Evolutionary conservation across 2,329 filamentous ascomycete species (phyloP), one percentile per base, ranked within the genome.

Genomic region (Aspergillus sp.): DNA sequence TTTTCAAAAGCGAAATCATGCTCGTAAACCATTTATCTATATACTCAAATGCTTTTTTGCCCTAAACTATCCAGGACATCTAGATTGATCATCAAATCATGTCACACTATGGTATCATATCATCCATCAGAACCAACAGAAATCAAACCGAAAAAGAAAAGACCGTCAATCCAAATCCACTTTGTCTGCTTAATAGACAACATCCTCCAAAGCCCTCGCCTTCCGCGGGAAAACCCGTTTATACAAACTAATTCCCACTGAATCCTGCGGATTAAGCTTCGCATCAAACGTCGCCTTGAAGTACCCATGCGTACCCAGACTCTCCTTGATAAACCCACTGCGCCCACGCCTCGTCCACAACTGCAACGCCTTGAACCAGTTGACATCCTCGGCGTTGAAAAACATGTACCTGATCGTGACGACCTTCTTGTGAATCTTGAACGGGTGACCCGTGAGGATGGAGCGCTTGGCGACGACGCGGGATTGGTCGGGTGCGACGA

Each of bases 401-500:
- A 98, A 98, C 94, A 98, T 98, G 79, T 98, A 98, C 25, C 93
- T 85, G 42, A 98, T 85, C 0, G 94, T 98, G 50, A 98, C 93
- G 20, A 98, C 78, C 70, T 86, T 90, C 80, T 95, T 96, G 81
- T 98, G 89, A 67, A 98, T 98, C 74, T 98, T 95, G 79, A 89
- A 96, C 0, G 94, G 93, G 65, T 98, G 91, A 13, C 93, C 94
- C 0, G 93, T 95, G 49, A 98, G 78, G 55, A 97, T 88, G 58
- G 95, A 84, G 45, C 93, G 85, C 74, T 98, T 98, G 60, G 91
- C 90, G 51, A 98, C 83, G 48, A 98, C 85, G 35, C 93, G 85
- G 43, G 71, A 61, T 65, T 82, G 64, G 70, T 90, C 68, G 65
- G 90, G 88, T 0, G 90, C 83, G 13, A 96, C 78, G 5, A 87